Conservation (phyloP, 2,329 filamentous ascomycete genomes). For the Hypoxylon sp. region DNA sequence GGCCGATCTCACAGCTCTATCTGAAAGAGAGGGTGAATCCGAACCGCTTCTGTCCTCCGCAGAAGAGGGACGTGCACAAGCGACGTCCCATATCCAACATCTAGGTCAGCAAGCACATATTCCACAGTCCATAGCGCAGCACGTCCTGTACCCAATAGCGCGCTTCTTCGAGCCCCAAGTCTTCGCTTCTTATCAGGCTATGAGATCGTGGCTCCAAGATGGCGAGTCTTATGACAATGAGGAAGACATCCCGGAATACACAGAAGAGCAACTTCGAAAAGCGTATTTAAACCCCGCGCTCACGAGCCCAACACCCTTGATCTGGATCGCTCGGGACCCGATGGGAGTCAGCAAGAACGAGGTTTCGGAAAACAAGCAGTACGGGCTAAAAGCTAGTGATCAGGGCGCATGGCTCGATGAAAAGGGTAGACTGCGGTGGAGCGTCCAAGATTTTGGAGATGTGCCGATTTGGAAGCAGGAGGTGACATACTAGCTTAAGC, state of each 20-base stretch:
- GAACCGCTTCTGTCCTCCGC: constrained; percentile 49
- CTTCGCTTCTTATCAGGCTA: constrained; percentile 50
- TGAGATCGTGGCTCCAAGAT: constrained; percentile 49
- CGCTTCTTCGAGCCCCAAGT: constrained; percentile 52
- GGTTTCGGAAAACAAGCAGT: constrained; percentile 69
- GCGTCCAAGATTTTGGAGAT: constrained; percentile 44
- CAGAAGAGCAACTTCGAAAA: constrained; percentile 49
- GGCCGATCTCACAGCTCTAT: constrained; percentile 42
- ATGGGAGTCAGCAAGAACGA: constrained; percentile 74
- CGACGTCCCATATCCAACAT: constrained; percentile 45
- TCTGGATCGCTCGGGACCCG: constrained; percentile 77
- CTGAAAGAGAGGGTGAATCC: constrained; percentile 45
- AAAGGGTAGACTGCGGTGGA: constrained; percentile 58
- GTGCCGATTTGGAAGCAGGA: constrained; percentile 52
- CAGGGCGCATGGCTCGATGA: constrained; percentile 73
- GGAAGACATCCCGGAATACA: constrained; percentile 47
- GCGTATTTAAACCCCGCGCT: constrained; percentile 54
- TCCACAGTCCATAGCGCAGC: constrained; percentile 39
- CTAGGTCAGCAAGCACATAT: constrained; percentile 45
- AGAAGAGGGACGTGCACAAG: constrained; percentile 48
- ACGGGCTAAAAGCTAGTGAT: constrained; percentile 76
- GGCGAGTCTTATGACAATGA: constrained; percentile 41
- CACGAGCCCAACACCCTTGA: constrained; percentile 64
- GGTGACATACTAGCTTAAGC: constrained; percentile 40
- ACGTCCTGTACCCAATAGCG: constrained; percentile 47